Base-by-base conservation (phyloP, 495 filamentous ascomycete species). In the Penicillium samsonianum region DNA sequence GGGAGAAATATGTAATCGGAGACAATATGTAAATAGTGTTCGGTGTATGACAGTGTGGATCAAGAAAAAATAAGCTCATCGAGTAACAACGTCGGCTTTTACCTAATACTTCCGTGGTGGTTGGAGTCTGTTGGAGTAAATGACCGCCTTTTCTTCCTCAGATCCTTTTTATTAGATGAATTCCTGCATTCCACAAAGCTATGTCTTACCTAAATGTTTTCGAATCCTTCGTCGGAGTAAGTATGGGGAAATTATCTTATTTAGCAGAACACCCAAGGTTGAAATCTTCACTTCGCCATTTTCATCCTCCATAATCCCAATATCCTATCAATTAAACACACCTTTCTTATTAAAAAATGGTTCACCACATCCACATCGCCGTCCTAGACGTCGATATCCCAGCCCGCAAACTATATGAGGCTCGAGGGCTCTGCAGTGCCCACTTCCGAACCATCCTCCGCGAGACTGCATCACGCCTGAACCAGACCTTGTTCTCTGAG, bases 351-450 rank as follows among this genome's bases (percentile, higher is more conserved):
- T 43, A 22, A n/a, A 57, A 40, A 6, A 68, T 68, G 62, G 59
- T 58, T 43, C 64, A 50, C 64, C 63, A 55, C 46, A 64, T 72
- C 45, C 68, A 73, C 52, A 61, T 74, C 49, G 70, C 71, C 20
- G 62, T 72, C 43, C 62, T 73, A 33, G 71, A 73, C 55, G 65
- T 67, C 35, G 71, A 73, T 37, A 67, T 73, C 40, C 71, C 71
- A 22, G 67, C 63, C 1, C 71, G 62, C 20, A 22, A 51, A 5
- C 59, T 72, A 9, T 73, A 73, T 53, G 65, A 66, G 31, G 65
- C 66, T 9, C 65, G 67, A 4, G 71, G 71, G 7, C 60, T 73
- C 16, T 73, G 63, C 60, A 73, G 71, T 35, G 63, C 71, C 1
- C 71, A 72, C 46, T 73, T 72, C 45, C 67, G 69, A 49, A 56